Evolutionary conservation across 169 alveolate genomes (phyloP).

Genomic region (Toxoplasma gondii): DNA sequence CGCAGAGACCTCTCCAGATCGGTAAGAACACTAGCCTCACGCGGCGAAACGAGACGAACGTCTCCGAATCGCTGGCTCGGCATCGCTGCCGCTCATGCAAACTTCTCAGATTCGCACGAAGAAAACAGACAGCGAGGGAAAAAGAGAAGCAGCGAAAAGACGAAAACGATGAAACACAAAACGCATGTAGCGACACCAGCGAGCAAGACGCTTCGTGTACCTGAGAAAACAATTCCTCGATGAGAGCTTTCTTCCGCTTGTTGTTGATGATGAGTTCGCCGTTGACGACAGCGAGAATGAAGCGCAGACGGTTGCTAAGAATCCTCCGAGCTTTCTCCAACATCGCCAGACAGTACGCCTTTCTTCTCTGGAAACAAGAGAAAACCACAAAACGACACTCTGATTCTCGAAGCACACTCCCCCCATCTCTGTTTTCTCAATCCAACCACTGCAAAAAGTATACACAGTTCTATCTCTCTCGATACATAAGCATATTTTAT

Average conservation of each 20-base stretch:
- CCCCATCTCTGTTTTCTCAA: not conserved
- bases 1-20: not conserved
- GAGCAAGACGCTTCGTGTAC: no score
- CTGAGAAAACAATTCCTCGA: conserved; percentile 59
- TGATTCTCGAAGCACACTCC: not conserved
- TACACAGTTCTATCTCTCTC: no score
- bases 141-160: no score
- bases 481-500: no score
- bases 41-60: no score
- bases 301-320: conserved; percentile 53
- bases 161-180: no score
- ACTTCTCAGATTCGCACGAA: no score
- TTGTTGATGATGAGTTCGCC: conserved; percentile 81
- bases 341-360: conserved; percentile 57
- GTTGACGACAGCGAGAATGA: conserved; percentile 83
- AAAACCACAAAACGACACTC: not conserved
- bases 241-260: conserved; percentile 49
- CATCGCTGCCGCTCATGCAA: no score
- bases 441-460: not conserved
- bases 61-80: no score
- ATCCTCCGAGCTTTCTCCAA: conserved; percentile 49
- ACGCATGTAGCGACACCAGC: no score
- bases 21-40: not conserved
- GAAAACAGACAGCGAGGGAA: no score
- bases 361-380: conserved; percentile 22